Conservation (phyloP, 2,329 filamentous ascomycete genomes). For the Epichloe typhina region DNA sequence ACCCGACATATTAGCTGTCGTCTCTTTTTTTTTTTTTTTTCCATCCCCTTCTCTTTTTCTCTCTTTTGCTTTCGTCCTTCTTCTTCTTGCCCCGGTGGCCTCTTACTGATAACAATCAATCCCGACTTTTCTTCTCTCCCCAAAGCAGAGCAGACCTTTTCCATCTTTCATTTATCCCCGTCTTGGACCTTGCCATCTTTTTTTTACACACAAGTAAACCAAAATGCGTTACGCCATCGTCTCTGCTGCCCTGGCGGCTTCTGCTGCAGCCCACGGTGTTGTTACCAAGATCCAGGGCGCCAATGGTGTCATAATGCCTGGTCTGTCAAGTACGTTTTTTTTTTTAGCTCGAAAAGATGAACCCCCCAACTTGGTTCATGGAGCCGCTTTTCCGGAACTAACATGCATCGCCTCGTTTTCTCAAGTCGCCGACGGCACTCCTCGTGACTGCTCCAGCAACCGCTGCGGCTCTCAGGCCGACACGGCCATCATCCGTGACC, state of each 20-base stretch:
- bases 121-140: background rate
- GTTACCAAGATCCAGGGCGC: slow-evolving; percentile 42
- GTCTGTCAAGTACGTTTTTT: slow-evolving; percentile 25
- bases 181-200: background rate
- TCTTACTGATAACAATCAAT: background rate
- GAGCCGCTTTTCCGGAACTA: background rate
- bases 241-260: slow-evolving; percentile 26
- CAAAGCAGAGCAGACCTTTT: background rate
- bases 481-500: slow-evolving; percentile 54
- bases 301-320: slow-evolving; percentile 50
- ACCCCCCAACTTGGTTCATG: background rate
- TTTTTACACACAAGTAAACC: background rate
- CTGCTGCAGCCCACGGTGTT: slow-evolving; percentile 44
- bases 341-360: background rate
- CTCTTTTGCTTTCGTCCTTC: background rate
- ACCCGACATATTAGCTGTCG: background rate
- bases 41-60: background rate
- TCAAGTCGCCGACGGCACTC: slow-evolving; percentile 51
- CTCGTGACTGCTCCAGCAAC: slow-evolving; percentile 50
- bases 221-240: slow-evolving; percentile 19
- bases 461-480: slow-evolving; percentile 53
- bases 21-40: background rate
- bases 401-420: slow-evolving; percentile 5
- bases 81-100: background rate
- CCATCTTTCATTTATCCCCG: background rate